Evolutionary conservation across 1,284 basidiomycete species (phyloP), one percentile per base, ranked within the genome.

Genomic region (Erythrobasidium hasegawianum): DNA sequence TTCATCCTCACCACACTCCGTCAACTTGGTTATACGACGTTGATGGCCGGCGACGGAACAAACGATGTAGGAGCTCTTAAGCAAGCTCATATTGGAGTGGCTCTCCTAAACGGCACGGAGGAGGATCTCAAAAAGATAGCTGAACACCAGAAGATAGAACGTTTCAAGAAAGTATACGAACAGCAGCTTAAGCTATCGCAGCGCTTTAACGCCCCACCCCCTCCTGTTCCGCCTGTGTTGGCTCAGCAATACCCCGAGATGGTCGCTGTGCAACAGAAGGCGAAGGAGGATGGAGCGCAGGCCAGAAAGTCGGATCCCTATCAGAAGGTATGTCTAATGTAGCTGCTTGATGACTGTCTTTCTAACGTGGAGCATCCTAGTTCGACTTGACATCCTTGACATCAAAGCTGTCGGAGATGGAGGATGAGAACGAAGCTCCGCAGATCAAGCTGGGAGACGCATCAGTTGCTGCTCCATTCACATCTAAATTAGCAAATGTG

Each of bases 381-480:
- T 97, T 97, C 73, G 90, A 97, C 76, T 76, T 95, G 72, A 82
- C 83, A 16, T 82, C 86, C 1, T 95, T 97, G 71, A 96, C 91
- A 13, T 87, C 90, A 73, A 89, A 90, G 73, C 79, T 97, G 76
- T 85, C 91, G 0, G 88, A 93, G 47, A 86, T 97, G 85, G 94
- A 96, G 58, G 88, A 88, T 10, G 93, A 95, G 24, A 75, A 76
- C 33, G 92, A 96, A 27, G 87, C 93, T 0, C 93, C 93, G 8
- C 90, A 94, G 80, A 97, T 97, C 79, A 97, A 97, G 79, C 86
- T 97, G 29, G 93, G 93, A 33, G 93, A 97, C 76, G 93, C 93
- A 0, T 95, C 90, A 3, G 96, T 93, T 74, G 93, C 93, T 11
- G 93, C 93, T 1, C 93, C 94, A 0, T 97, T 97, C 81, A 97